phyloP scores from a whole-genome alignment of 441 rosid species.

The Bocquillonia castaneifolia region DNA sequence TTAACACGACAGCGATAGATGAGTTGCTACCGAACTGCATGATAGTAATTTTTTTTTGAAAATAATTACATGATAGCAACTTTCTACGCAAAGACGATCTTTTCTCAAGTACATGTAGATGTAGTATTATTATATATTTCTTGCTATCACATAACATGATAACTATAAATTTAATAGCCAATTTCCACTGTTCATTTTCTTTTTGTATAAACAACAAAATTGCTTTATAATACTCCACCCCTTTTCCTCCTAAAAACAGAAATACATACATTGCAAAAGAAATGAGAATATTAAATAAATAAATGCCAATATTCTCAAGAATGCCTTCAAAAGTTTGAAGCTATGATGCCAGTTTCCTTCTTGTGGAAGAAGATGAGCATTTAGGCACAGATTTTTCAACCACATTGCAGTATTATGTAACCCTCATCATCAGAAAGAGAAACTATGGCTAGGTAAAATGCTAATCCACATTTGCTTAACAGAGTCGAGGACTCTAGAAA shows the following conservation, averaged over 20 bases:
- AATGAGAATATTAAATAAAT: neutral
- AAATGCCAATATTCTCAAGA: neutral
- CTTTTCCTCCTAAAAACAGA: neutral
- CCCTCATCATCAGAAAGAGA: neutral
- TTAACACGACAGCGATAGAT: too few species aligned
- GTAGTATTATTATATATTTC: too few species aligned
- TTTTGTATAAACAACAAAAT: neutral
- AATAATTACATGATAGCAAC: too few species aligned
- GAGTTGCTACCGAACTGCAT: too few species aligned
- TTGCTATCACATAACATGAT: neutral
- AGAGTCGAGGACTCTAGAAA: neutral
- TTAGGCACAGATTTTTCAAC: neutral
- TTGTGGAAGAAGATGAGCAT: neutral
- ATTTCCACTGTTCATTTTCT: neutral
- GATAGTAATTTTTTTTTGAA: too few species aligned
- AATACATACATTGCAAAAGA: neutral
- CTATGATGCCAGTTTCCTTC: neutral
- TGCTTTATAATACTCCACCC: neutral
- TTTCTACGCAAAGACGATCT: too few species aligned
- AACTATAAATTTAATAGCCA: neutral
- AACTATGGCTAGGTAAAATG: neutral
- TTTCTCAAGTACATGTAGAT: too few species aligned
- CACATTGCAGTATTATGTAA: neutral
- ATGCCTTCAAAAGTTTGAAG: slow-evolving; percentile 5
- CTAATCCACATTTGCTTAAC: neutral